phyloP scores from a whole-genome alignment of 805 yeast species.

The Sungouiozyma ichnusensis region DNA sequence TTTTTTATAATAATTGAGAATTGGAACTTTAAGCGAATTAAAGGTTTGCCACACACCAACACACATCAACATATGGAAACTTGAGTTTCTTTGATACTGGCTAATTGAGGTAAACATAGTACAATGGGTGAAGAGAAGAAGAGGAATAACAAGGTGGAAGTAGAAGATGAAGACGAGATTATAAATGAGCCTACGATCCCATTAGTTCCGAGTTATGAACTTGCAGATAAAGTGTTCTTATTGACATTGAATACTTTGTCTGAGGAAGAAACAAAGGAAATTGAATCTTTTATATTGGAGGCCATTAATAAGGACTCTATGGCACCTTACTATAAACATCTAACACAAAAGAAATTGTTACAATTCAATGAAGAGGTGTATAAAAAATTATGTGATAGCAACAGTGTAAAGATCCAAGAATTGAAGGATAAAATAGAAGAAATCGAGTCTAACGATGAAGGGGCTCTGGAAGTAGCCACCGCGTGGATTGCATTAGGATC shows the following conservation, averaged over 20 bases:
- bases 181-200: slow-evolving; percentile 22
- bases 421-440: slow-evolving; percentile 36
- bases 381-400: slow-evolving; percentile 38
- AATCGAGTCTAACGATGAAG: slow-evolving; percentile 58
- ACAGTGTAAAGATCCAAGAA: slow-evolving; percentile 42
- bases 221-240: slow-evolving; percentile 72
- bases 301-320: slow-evolving; percentile 39
- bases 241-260: slow-evolving; percentile 31
- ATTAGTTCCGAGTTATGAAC: slow-evolving; percentile 68
- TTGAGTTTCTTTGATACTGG: too few species aligned
- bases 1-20: too few species aligned
- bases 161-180: slow-evolving; percentile 15
- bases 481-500: slow-evolving; percentile 77
- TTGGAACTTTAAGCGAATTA: not conserved
- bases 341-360: slow-evolving; percentile 35
- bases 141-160: not conserved
- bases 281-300: slow-evolving; percentile 31
- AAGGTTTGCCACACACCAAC: slow-evolving; percentile 3
- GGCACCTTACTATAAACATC: slow-evolving; percentile 74
- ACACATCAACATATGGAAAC: not conserved
- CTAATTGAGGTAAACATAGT: too few species aligned
- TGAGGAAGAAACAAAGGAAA: not conserved
- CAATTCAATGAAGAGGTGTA: slow-evolving; percentile 55
- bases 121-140: slow-evolving; percentile 2
- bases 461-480: slow-evolving; percentile 71